These are phyloP conservation scores for Rhodotorula glutinis DNA, from an alignment of 1,284 basidiomycete species.

Conservation along the genomic window DNA sequence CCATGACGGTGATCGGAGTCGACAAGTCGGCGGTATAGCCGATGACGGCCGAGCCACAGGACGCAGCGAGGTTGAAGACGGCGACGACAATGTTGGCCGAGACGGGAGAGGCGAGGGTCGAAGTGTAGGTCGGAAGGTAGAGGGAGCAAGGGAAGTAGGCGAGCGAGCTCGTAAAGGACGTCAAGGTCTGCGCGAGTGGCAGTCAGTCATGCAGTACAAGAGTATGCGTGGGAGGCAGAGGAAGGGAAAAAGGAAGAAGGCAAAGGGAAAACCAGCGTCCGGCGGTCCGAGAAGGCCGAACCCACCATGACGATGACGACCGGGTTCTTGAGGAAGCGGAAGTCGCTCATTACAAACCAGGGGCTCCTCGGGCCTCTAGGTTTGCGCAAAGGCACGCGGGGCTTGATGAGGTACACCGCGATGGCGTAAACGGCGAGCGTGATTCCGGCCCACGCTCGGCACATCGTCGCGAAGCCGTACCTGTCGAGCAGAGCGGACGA, in stretches of 20 bases:
- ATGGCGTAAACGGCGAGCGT: constrained; percentile 11
- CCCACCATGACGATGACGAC: constrained; percentile 31
- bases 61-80: constrained; percentile 10
- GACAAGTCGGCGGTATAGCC: constrained; percentile 17
- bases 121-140: constrained; percentile 24
- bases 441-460: constrained; percentile 25
- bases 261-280: no score
- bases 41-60: constrained; percentile 12
- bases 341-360: constrained; percentile 20
- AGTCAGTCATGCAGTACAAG: neutral
- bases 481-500: constrained; percentile 14
- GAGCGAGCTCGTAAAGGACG: constrained; percentile 21
- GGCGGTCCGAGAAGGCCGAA: no score
- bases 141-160: constrained; percentile 32
- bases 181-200: constrained; percentile 3
- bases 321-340: constrained; percentile 17
- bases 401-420: constrained; percentile 14
- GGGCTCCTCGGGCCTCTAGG: constrained; percentile 7
- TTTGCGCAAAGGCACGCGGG: constrained; percentile 25
- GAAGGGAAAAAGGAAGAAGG: neutral
- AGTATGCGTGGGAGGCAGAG: neutral
- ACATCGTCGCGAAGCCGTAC: constrained; percentile 27
- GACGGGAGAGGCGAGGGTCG: constrained; percentile 6
- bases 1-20: constrained; percentile 5
- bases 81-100: constrained; percentile 11